A percentile compares a stretch with the other conserved stretches of the same genome.
Evolutionary conservation across 257 asterid genomes (phyloP).

Genomic region (Vinca minor): DNA sequence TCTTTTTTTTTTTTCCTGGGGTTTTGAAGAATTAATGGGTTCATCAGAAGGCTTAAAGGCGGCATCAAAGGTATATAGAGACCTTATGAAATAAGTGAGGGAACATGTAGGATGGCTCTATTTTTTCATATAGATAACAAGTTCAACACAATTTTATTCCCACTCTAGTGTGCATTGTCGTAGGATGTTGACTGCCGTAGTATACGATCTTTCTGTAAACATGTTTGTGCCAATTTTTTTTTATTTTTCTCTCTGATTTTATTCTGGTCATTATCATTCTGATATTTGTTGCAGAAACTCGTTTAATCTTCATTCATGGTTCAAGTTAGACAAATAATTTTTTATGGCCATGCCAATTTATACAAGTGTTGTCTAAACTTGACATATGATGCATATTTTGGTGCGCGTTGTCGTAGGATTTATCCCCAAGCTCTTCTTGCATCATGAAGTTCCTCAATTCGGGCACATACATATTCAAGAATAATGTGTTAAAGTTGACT

Average conservation of each 20-base stretch:
- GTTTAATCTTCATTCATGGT: not conserved
- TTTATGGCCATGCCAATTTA: not conserved
- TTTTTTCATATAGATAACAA: not conserved
- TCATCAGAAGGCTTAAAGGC: slow-evolving; percentile 26
- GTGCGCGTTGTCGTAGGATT: too few species aligned
- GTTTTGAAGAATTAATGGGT: slow-evolving; percentile 23
- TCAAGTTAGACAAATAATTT: not conserved
- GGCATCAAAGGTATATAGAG: slow-evolving; percentile 46
- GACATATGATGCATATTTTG: not conserved
- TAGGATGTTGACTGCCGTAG: not conserved
- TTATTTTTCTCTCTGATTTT: too few species aligned
- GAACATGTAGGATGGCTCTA: slow-evolving; percentile 40
- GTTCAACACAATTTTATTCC: not conserved
- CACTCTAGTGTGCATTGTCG: not conserved
- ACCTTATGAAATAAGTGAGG: slow-evolving; percentile 59
- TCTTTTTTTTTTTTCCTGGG: too few species aligned
- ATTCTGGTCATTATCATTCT: not conserved
- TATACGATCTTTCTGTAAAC: not conserved
- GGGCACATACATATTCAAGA: not conserved
- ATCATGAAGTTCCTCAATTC: not conserved
- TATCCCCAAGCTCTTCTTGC: too few species aligned
- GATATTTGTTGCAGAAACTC: not conserved
- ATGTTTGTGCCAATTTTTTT: not conserved
- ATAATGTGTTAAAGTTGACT: not conserved
- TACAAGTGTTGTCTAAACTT: not conserved